Evolutionary conservation across 257 asterid species (phyloP).

Genomic region (Solanum virginianum): DNA sequence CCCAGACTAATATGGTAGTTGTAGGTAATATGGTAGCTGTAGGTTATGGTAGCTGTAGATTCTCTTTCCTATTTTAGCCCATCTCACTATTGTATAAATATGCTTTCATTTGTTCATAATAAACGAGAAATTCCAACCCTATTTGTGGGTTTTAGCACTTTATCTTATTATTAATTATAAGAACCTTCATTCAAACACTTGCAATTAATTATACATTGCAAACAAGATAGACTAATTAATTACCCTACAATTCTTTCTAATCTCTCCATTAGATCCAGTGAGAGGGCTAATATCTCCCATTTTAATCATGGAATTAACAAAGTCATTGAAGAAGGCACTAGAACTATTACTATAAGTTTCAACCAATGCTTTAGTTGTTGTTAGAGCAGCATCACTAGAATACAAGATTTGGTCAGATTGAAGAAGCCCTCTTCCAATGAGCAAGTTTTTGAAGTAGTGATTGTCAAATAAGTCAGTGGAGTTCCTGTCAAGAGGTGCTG

Average conservation of each 20-base stretch:
- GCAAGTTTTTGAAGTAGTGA: conserved; percentile 53
- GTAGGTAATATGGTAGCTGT: no score
- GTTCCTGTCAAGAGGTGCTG: conserved; percentile 44
- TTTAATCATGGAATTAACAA: conserved; percentile 49
- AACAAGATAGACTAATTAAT: background rate
- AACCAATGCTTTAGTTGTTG: conserved; percentile 29
- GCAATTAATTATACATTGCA: background rate
- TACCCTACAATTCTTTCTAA: conserved; percentile 57
- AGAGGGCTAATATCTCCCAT: conserved; percentile 55
- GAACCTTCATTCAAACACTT: background rate
- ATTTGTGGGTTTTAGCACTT: no score
- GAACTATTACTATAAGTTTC: conserved; percentile 32
- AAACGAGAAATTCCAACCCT: no score
- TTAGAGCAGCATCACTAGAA: conserved; percentile 26
- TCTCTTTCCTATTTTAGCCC: no score
- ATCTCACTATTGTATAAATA: no score
- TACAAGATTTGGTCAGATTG: conserved; percentile 47
- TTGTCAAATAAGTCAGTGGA: conserved; percentile 58
- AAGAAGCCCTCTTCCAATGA: conserved; percentile 49
- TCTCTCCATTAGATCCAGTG: conserved; percentile 50
- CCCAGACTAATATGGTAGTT: no score
- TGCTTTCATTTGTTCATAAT: no score
- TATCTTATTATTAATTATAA: background rate
- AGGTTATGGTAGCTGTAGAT: no score
- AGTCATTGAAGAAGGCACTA: conserved; percentile 36